Percentiles rank a stretch among this genome's conserved stretches.
phyloP scores from a whole-genome alignment of 2,329 filamentous ascomycete genomes.

The Tolypocladium ophioglossoides region DNA sequence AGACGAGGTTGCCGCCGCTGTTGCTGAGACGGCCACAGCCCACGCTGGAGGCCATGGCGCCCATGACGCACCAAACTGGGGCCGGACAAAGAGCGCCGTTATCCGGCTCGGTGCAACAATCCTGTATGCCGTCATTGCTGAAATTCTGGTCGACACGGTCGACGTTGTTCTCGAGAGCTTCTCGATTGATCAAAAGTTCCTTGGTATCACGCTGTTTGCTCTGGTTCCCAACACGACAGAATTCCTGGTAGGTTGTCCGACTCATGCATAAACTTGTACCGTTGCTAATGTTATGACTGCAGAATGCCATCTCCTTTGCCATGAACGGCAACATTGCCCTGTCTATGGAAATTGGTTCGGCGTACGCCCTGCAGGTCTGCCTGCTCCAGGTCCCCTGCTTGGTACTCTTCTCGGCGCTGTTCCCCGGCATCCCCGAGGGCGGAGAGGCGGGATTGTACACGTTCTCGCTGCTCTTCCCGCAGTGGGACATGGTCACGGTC shows the following conservation, averaged over 20 bases:
- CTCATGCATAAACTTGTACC: neutral
- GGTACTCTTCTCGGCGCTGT: constrained; percentile 80
- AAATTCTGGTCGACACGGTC: constrained; percentile 93
- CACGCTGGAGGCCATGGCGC: constrained; percentile 46
- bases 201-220: constrained; percentile 93
- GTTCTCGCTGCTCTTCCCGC: constrained; percentile 86
- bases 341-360: constrained; percentile 97
- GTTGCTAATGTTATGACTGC: constrained; percentile 1
- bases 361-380: constrained; percentile 93
- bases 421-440: constrained; percentile 33
- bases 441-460: constrained; percentile 45
- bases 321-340: constrained; percentile 99
- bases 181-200: constrained; percentile 91
- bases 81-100: constrained; percentile 77
- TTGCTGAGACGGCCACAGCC: constrained; percentile 21
- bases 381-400: constrained; percentile 88
- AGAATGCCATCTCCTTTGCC: constrained; percentile 97
- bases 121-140: constrained; percentile 91
- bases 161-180: constrained; percentile 90
- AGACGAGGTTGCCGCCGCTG: constrained; percentile 23
- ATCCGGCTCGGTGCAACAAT: constrained; percentile 84
- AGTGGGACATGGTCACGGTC: constrained; percentile 98
- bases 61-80: constrained; percentile 98
- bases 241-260: constrained; percentile 61
- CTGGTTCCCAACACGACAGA: constrained; percentile 97